A percentile compares a stretch with the other conserved stretches of the same genome.
These are phyloP conservation scores for Ascosphaera acerosa DNA, from an alignment of 2,329 filamentous ascomycete species.

Conservation along the genomic window DNA sequence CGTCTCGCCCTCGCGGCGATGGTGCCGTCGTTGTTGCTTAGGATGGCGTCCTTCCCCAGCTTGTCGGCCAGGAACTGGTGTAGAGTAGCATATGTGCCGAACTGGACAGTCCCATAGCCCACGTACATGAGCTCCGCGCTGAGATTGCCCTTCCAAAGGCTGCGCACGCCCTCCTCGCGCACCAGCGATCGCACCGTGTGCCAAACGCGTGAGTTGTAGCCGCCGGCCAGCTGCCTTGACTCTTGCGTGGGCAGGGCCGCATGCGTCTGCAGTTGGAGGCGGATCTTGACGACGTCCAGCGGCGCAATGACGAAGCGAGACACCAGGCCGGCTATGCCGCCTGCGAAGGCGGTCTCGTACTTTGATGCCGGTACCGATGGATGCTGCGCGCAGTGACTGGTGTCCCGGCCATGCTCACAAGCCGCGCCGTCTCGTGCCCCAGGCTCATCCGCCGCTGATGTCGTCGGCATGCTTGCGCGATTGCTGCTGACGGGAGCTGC, in stretches of 20 bases:
- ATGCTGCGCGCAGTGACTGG: too few relatives aligned
- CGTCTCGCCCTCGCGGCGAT: background rate
- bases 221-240: slow-evolving; percentile 9
- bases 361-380: too few relatives aligned
- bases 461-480: too few relatives aligned
- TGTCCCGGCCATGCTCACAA: too few relatives aligned
- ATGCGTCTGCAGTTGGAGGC: slow-evolving; percentile 77
- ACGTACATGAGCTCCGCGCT: slow-evolving; percentile 89
- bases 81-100: slow-evolving; percentile 58
- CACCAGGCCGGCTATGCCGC: slow-evolving; percentile 55
- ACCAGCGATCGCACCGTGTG: slow-evolving; percentile 54
- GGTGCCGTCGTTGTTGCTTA: background rate
- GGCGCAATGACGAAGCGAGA: slow-evolving; percentile 86
- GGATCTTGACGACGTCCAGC: slow-evolving; percentile 94
- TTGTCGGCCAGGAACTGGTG: slow-evolving; percentile 38
- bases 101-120: slow-evolving; percentile 71
- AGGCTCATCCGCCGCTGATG: too few relatives aligned
- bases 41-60: slow-evolving; percentile 38
- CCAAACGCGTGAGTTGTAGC: slow-evolving; percentile 47
- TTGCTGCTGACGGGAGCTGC: too few relatives aligned
- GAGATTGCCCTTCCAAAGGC: slow-evolving; percentile 93
- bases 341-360: slow-evolving; percentile 19
- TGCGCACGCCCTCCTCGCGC: slow-evolving; percentile 54
- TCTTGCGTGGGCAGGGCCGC: slow-evolving; percentile 22
- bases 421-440: too few relatives aligned